Evolutionary conservation across 2,329 filamentous ascomycete genomes (phyloP).

Genomic region (Rhynchosporium agropyri): DNA sequence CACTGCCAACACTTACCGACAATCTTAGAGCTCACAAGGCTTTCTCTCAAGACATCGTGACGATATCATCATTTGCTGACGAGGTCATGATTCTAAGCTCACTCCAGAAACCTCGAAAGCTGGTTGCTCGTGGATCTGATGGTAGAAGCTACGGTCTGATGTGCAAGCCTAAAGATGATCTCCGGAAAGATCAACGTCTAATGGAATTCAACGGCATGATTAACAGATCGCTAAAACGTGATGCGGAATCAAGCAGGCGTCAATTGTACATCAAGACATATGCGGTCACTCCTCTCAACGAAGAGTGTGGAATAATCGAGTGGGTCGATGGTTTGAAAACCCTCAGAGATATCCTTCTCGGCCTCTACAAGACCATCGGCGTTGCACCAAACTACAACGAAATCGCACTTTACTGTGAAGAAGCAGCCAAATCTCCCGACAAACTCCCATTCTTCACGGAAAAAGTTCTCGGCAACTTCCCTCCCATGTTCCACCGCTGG

Average conservation of each 20-base stretch:
- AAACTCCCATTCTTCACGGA: constrained; percentile 75
- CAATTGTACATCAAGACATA: constrained; percentile 97
- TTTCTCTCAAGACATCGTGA: constrained; percentile 84
- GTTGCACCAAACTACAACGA: constrained; percentile 70
- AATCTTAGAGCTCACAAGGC: constrained; percentile 77
- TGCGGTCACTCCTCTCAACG: constrained; percentile 92
- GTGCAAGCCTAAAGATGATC: constrained; percentile 97
- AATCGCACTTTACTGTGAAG: constrained; percentile 66
- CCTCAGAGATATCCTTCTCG: constrained; percentile 85
- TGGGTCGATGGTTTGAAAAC: constrained; percentile 98
- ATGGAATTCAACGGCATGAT: constrained; percentile 99
- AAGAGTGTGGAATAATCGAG: constrained; percentile 97
- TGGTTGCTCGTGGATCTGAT: constrained; percentile 86
- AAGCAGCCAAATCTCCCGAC: constrained; percentile 55
- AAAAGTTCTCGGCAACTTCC: constrained; percentile 66
- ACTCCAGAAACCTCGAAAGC: constrained; percentile 86
- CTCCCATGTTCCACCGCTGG: constrained; percentile 87
- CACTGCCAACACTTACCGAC: constrained; percentile 74
- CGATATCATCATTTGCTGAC: constrained; percentile 78
- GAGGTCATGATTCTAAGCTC: constrained; percentile 90
- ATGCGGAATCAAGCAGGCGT: constrained; percentile 86
- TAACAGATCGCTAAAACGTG: constrained; percentile 88
- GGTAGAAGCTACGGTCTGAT: constrained; percentile 86
- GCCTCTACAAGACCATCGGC: constrained; percentile 74
- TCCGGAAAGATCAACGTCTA: constrained; percentile 94